Base-by-base conservation (phyloP, 2,329 filamentous ascomycete species). In the Sphaerulina vaccinii region DNA sequence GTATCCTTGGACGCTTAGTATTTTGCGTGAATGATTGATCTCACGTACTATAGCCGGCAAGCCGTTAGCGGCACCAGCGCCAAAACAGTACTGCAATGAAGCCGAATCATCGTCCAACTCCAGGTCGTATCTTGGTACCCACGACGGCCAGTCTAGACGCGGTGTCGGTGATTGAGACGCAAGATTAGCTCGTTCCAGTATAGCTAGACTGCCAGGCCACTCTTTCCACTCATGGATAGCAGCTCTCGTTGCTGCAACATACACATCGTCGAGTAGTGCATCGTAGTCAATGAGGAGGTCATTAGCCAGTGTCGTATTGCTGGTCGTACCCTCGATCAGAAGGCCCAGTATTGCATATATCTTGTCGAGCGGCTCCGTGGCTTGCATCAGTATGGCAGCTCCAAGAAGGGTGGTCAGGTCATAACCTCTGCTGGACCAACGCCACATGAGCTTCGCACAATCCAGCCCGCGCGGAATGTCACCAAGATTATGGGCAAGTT, bases 41-140 rank as follows among this genome's bases (percentile, higher is more conserved):
- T 18, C 8, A n/a, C n/a, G n/a, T n/a, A n/a, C n/a, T n/a, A n/a
- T n/a, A 37, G 10, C 35, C 7, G 16, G 11, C 16, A 37, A n/a
- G 35, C 10, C 35, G 6, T 6, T 6, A 37, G 7, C 27, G 7
- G 27, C 27, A 13, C 27, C 13, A 7, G 8, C 7, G 35, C 35
- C 35, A 37, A 7, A 15, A 6, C 8, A 15, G 15, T 15, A 15
- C 6, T 8, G 35, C 35, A 18, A 7, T 8, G 8, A 7, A 6
- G 35, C 8, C 7, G 35, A 37, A 7, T 15, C 35, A 8, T n/a
- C 6, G 27, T 21, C 5, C n/a, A n/a, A n/a, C n/a, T n/a, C n/a
- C n/a, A 15, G 18, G 24, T 45, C 41, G 13, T 45, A 51, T 18
- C 35, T 19, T n/a, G 40, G 49, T 7, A 51, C 41, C 49, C 49